Conservation (phyloP, 495 filamentous ascomycete genomes). For the Peziza echinospora region DNA sequence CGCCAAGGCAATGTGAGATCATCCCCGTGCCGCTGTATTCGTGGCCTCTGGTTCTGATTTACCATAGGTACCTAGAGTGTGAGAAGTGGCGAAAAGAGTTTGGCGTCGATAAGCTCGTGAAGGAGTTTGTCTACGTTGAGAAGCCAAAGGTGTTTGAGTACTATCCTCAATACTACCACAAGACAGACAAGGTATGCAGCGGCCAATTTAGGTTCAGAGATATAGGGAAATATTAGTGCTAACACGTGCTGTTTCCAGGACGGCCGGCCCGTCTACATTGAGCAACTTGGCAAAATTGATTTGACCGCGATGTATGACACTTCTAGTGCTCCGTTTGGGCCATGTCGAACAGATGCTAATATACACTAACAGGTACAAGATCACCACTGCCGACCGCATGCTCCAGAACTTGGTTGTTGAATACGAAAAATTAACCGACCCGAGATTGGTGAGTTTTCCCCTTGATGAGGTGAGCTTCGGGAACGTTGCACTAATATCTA, state of each 20-base stretch:
- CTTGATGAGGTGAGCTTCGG: neutral
- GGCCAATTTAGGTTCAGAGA: no score
- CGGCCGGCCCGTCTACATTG: slow-evolving; percentile 90
- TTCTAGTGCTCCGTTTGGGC: no score
- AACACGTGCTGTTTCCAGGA: no score
- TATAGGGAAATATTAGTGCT: no score
- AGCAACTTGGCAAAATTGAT: slow-evolving; percentile 86
- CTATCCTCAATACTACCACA: slow-evolving; percentile 98
- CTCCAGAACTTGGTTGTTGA: slow-evolving; percentile 84
- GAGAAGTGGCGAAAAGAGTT: slow-evolving; percentile 83
- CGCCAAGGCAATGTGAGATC: slow-evolving; percentile 63
- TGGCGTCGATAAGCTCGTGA: slow-evolving; percentile 63
- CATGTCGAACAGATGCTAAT: no score
- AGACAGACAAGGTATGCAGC: slow-evolving; percentile 78
- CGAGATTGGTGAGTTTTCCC: slow-evolving; percentile 32
- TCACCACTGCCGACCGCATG: slow-evolving; percentile 86
- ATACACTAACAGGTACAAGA: no score
- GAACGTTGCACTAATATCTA: no score
- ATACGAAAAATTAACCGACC: slow-evolving; percentile 88
- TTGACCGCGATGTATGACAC: slow-evolving; percentile 65
- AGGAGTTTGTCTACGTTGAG: slow-evolving; percentile 70
- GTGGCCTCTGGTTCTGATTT: neutral
- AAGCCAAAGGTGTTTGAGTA: slow-evolving; percentile 72
- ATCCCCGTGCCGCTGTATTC: neutral
- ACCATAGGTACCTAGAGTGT: slow-evolving; percentile 60